Evolutionary conservation across 345 rosid genomes (phyloP), one percentile per base, ranked within the genome.

Genomic region (thale cress (Arabidopsis thaliana)): DNA sequence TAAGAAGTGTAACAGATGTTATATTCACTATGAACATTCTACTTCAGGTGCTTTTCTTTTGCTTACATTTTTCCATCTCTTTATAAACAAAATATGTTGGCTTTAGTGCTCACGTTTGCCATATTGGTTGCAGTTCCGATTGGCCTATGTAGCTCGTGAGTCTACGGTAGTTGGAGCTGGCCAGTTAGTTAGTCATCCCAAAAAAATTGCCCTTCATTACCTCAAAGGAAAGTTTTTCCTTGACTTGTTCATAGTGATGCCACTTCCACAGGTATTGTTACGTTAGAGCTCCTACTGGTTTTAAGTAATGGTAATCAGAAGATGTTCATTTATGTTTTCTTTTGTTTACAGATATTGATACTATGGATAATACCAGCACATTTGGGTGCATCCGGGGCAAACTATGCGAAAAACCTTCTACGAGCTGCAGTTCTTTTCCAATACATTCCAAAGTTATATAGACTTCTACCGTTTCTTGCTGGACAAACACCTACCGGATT

Each of bases 91-190:
- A 22, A 28, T 22, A 14, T 51, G 12, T 64, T 65, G 40, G 34
- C 38, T 49, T 50, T 42, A 70, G 41, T 13, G 76, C 2, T 77
- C 55, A 7, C 48, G 58, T 64, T 6, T 34, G 5, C 37, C 65
- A 32, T 20, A 1, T 48, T 38, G 40, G 28, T 50, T 82, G 79
- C 90, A 94, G 98, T 94, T 91, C 78, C 88, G 89, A 66, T 68
- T 94, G 83, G 96, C 97, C 33, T 94, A 87, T 78, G 71, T 94
- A 65, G 91, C 95, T 78, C 95, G 91, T 0, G 96, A 91, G 79
- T 87, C 97, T 46, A 82, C 79, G 36, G 95, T 89, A 45, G 83
- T 88, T 80, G 97, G 97, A 73, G 93, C 89, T 62, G 97, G 97
- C 52, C 94, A 88, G 81, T 84, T 91, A 50, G 97, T 89, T 82